phyloP scores from a whole-genome alignment of 176 grass and related monocot genomes.

The Bothriochloa decipiens region DNA sequence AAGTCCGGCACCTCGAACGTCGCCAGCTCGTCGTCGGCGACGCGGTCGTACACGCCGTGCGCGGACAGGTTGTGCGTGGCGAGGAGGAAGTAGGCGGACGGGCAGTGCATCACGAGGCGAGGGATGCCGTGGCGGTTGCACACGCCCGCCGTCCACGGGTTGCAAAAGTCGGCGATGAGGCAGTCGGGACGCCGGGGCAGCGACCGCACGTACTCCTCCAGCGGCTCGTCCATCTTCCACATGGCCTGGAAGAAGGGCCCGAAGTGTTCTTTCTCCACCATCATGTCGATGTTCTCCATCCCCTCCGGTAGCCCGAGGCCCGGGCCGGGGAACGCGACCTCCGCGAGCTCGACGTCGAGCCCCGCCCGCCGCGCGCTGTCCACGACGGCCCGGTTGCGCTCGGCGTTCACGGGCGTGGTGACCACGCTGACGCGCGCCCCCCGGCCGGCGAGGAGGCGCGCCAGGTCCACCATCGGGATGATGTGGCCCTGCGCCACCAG shows the following conservation, averaged over 20 bases:
- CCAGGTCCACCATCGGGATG: constrained; percentile 64
- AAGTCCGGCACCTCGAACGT: constrained; percentile 52
- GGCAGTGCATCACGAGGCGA: constrained; percentile 37
- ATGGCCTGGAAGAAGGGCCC: constrained; percentile 26
- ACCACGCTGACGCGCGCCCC: constrained; percentile 46
- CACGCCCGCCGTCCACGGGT: constrained; percentile 24
- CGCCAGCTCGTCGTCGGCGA: constrained; percentile 33
- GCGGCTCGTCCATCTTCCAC: constrained; percentile 25
- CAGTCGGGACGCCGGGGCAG: constrained; percentile 35
- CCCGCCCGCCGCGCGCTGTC: constrained; percentile 13
- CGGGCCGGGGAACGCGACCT: constrained; percentile 41
- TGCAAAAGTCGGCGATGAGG: constrained; percentile 37
- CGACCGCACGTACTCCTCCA: constrained; percentile 42
- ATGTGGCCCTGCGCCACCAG: constrained; percentile 59
- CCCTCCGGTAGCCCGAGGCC: constrained; percentile 49
- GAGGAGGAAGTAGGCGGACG: constrained; percentile 48
- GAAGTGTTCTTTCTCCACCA: neutral
- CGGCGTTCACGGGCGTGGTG: constrained; percentile 57
- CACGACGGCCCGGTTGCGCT: constrained; percentile 36
- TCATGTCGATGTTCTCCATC: constrained; percentile 36
- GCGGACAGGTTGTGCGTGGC: constrained; percentile 7
- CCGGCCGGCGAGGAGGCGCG: constrained; percentile 42
- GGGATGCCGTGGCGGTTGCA: constrained; percentile 34
- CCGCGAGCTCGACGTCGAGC: constrained; percentile 47
- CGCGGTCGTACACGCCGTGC: constrained; percentile 43